These are phyloP conservation scores for Graphilbum ipis-grandicollis DNA, from an alignment of 2,329 filamentous ascomycete genomes.

Conservation along the genomic window DNA sequence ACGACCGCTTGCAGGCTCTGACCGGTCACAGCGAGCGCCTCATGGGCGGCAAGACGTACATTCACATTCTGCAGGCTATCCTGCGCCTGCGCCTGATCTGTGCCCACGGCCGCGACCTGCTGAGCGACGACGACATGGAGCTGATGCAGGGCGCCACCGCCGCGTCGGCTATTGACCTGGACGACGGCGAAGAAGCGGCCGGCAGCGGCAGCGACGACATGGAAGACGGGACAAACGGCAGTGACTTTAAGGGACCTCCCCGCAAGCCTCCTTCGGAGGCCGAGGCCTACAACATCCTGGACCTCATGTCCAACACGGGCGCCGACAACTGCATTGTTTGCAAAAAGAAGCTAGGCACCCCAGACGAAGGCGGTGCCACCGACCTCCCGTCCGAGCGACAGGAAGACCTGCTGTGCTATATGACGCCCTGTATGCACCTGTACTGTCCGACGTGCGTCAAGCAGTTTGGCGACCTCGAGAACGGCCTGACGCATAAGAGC, in stretches of 20 bases:
- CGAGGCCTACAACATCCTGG: constrained; percentile 73
- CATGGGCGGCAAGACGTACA: constrained; percentile 74
- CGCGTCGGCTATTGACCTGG: constrained; percentile 75
- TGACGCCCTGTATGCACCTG: constrained; percentile 78
- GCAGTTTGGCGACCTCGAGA: constrained; percentile 36
- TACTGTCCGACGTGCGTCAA: constrained; percentile 61
- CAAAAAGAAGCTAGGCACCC: constrained; percentile 41
- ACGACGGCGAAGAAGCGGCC: constrained; percentile 27
- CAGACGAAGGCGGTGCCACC: constrained; percentile 14
- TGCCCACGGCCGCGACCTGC: constrained; percentile 81
- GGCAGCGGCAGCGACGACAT: constrained; percentile 31
- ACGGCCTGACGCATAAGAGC: constrained; percentile 20
- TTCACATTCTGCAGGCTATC: constrained; percentile 84
- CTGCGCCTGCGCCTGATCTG: constrained; percentile 78
- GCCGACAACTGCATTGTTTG: constrained; percentile 59
- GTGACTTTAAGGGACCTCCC: no score
- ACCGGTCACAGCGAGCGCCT: constrained; percentile 45
- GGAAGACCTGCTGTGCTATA: constrained; percentile 52
- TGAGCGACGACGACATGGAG: constrained; percentile 69
- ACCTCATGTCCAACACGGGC: constrained; percentile 67
- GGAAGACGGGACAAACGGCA: no score
- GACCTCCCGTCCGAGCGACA: constrained; percentile 40
- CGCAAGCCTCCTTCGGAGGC: constrained; percentile 43
- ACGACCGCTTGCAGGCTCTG: constrained; percentile 63
- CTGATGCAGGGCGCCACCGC: constrained; percentile 66